Conservation (phyloP, 805 yeast genomes). For the Yamadazyma insecticola region DNA sequence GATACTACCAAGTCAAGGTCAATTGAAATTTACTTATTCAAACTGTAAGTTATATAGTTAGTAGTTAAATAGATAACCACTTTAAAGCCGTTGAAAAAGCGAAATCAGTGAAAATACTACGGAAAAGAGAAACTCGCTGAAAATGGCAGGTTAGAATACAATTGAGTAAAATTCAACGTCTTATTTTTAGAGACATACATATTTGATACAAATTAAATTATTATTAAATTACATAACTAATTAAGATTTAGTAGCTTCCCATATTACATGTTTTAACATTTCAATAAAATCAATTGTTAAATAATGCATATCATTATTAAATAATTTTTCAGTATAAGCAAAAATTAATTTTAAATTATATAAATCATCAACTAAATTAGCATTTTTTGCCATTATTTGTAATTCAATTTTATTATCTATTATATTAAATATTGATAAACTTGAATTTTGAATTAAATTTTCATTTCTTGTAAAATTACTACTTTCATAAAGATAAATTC, state of each 20-base stretch:
- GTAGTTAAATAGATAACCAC: no score
- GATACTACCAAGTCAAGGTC: no score
- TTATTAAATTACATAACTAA: no score
- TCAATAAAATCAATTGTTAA: slow-evolving; percentile 51
- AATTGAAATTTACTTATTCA: no score
- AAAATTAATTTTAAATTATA: slow-evolving; percentile 62
- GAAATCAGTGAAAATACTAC: no score
- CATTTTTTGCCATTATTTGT: slow-evolving; percentile 35
- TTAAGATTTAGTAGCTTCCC: slow-evolving; percentile 14
- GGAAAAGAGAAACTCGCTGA: no score
- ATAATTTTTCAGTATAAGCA: slow-evolving; percentile 46
- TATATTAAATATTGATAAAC: slow-evolving; percentile 40
- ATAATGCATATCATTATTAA: slow-evolving; percentile 34
- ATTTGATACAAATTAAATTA: no score
- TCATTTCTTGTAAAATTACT: slow-evolving; percentile 10
- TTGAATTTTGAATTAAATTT: slow-evolving; percentile 14
- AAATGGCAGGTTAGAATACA: no score
- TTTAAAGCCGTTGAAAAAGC: no score
- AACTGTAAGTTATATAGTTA: no score
- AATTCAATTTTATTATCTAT: slow-evolving; percentile 56
- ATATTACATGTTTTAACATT: slow-evolving; percentile 41
- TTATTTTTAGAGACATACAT: no score
- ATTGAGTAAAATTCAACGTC: no score
- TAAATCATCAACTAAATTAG: slow-evolving; percentile 47
- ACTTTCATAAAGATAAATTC: slow-evolving; percentile 19